phyloP scores from a whole-genome alignment of 805 yeast genomes.

The Ogataea nakhonphanomensis region DNA sequence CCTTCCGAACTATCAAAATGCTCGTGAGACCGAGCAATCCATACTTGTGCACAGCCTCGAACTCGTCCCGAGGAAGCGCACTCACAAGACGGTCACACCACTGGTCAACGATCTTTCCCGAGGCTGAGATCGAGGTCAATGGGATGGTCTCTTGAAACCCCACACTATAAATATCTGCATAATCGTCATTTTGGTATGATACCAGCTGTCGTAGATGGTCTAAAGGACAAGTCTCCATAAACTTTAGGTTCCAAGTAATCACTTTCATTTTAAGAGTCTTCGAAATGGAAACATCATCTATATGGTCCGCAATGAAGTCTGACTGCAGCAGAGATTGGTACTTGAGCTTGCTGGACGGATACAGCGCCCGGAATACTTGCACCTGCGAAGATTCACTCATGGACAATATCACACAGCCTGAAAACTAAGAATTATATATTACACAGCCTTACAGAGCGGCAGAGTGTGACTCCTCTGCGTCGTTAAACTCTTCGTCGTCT shows the following conservation, averaged over 20 bases:
- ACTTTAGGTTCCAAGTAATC: conserved; percentile 41
- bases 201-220: conserved; percentile 20
- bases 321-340: conserved; percentile 21
- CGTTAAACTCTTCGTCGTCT: conserved; percentile 25
- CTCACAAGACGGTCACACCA: conserved; percentile 32
- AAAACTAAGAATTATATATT: background rate
- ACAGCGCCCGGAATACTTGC: conserved; percentile 19
- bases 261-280: conserved; percentile 22
- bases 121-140: conserved; percentile 40
- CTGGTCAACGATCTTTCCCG: conserved; percentile 30
- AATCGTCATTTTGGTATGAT: conserved; percentile 1
- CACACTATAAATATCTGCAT: conserved; percentile 38
- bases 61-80: conserved; percentile 26
- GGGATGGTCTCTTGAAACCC: conserved; percentile 52
- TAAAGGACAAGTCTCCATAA: conserved; percentile 8
- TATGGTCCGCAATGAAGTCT: conserved; percentile 17
- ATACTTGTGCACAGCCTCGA: conserved; percentile 38
- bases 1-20: conserved; percentile 37
- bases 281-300: conserved; percentile 1
- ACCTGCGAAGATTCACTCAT: conserved; percentile 14
- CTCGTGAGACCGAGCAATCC: conserved; percentile 54
- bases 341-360: conserved; percentile 28
- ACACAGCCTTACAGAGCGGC: conserved; percentile 5
- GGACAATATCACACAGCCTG: conserved; percentile 1
- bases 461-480: conserved; percentile 22